phyloP scores from a whole-genome alignment of 345 rosid species.

The Populus tremula region DNA sequence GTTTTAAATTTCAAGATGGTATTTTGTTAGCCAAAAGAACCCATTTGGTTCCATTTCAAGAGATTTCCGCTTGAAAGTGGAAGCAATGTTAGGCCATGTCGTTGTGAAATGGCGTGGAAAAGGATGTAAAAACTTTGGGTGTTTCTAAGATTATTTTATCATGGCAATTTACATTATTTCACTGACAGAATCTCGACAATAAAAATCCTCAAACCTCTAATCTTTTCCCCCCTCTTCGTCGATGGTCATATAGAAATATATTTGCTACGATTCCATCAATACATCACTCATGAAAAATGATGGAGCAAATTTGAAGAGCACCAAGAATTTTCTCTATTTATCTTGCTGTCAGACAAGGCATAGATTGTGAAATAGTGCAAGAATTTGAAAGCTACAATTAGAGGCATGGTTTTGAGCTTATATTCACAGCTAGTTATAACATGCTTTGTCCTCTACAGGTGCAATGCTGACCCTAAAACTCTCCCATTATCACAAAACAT shows the following conservation, averaged over 20 bases:
- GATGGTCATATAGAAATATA: too few species aligned
- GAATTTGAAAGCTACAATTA: neutral
- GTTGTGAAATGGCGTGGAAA: too few species aligned
- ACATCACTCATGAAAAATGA: neutral
- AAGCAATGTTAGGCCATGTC: neutral
- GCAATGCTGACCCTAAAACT: neutral
- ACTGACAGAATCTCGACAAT: neutral
- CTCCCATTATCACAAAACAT: neutral
- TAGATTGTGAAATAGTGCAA: neutral
- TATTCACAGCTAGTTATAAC: neutral
- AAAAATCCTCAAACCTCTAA: neutral
- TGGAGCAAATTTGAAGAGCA: neutral
- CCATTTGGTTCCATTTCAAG: neutral
- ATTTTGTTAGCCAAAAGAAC: neutral
- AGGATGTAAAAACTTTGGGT: neutral
- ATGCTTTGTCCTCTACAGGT: neutral
- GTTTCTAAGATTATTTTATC: neutral
- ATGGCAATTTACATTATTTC: neutral
- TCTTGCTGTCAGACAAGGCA: neutral
- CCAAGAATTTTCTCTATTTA: neutral
- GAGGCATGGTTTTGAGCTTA: neutral
- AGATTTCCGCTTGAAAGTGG: constrained; percentile 9
- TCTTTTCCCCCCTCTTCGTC: too few species aligned
- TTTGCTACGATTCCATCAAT: neutral
- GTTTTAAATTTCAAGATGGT: constrained; percentile 13